Percentiles rank a stretch among this genome's conserved stretches.
Evolutionary conservation across 2,329 filamentous ascomycete species (phyloP).

Genomic region (Scytalidium sp.): DNA sequence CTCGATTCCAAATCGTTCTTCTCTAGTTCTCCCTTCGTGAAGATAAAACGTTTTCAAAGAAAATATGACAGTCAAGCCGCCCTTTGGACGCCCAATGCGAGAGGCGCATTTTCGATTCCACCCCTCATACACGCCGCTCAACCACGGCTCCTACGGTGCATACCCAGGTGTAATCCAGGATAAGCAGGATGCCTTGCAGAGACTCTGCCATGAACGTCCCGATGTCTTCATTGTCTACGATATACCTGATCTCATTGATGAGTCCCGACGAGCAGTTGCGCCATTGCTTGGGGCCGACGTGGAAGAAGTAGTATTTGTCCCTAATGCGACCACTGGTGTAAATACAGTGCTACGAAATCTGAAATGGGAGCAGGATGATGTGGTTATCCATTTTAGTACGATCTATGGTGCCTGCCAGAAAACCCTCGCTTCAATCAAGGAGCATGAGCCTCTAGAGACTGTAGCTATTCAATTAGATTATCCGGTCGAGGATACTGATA

Average conservation of each 20-base stretch:
- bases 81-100: slow-evolving; percentile 20
- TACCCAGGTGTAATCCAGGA: slow-evolving; percentile 61
- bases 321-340: slow-evolving; percentile 74
- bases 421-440: slow-evolving; percentile 61
- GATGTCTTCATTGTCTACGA: slow-evolving; percentile 74
- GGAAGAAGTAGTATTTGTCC: slow-evolving; percentile 70
- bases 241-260: slow-evolving; percentile 59
- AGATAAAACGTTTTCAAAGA: too few relatives aligned
- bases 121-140: slow-evolving; percentile 19
- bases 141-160: slow-evolving; percentile 71
- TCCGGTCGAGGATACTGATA: slow-evolving; percentile 65
- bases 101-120: slow-evolving; percentile 20
- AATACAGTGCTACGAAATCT: slow-evolving; percentile 78
- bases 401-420: slow-evolving; percentile 78
- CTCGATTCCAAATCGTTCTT: too few relatives aligned
- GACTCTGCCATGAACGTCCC: slow-evolving; percentile 61
- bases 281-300: slow-evolving; percentile 60
- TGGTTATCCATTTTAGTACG: slow-evolving; percentile 74
- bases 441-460: slow-evolving; percentile 9
- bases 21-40: too few relatives aligned
- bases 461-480: slow-evolving; percentile 56
- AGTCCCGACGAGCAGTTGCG: slow-evolving; percentile 61
- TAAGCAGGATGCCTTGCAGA: slow-evolving; percentile 63
- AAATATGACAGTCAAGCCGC: slow-evolving; percentile 13
- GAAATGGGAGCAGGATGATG: slow-evolving; percentile 60